A percentile compares a stretch with the other conserved stretches of the same genome.
These are phyloP conservation scores for Lactifluus rugatus DNA, from an alignment of 768 basidiomycete genomes.

Conservation along the genomic window DNA sequence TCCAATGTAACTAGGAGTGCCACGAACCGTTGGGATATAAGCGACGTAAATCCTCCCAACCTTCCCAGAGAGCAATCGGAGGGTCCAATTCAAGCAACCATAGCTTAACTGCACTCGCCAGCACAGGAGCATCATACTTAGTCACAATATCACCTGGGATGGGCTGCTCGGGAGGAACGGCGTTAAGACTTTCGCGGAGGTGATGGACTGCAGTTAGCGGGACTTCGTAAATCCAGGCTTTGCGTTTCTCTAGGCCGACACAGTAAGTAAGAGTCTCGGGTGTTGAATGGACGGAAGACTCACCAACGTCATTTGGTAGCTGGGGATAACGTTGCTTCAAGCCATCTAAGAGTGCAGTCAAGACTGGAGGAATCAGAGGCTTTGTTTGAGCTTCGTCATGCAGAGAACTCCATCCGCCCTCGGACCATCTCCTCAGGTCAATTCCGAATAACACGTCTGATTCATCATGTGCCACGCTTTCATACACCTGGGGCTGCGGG, in stretches of 20 bases:
- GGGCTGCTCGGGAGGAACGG: constrained; percentile 43
- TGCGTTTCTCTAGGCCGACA: constrained; percentile 58
- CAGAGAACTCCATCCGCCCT: constrained; percentile 60
- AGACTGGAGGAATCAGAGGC: constrained; percentile 61
- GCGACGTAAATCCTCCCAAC: constrained; percentile 85
- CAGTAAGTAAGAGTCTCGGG: not conserved
- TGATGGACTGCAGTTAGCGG: constrained; percentile 77
- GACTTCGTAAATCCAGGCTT: constrained; percentile 92
- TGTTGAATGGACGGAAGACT: constrained; percentile 20
- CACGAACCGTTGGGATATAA: constrained; percentile 63
- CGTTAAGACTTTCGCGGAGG: constrained; percentile 77
- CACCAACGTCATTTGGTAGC: constrained; percentile 55
- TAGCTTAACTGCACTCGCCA: constrained; percentile 77
- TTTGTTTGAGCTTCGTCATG: constrained; percentile 46
- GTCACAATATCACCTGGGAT: constrained; percentile 47
- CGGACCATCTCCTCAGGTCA: constrained; percentile 85
- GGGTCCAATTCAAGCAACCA: constrained; percentile 91
- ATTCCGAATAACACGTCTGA: constrained; percentile 86
- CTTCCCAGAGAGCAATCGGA: constrained; percentile 75
- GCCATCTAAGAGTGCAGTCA: constrained; percentile 54
- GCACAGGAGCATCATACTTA: constrained; percentile 76
- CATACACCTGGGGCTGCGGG: constrained; percentile 77
- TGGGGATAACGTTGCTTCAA: constrained; percentile 54
- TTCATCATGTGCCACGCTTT: constrained; percentile 73
- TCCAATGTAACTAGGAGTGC: not conserved